Evolutionary conservation across 2,329 filamentous ascomycete genomes (phyloP).

Genomic region (Alternaria burnsii): DNA sequence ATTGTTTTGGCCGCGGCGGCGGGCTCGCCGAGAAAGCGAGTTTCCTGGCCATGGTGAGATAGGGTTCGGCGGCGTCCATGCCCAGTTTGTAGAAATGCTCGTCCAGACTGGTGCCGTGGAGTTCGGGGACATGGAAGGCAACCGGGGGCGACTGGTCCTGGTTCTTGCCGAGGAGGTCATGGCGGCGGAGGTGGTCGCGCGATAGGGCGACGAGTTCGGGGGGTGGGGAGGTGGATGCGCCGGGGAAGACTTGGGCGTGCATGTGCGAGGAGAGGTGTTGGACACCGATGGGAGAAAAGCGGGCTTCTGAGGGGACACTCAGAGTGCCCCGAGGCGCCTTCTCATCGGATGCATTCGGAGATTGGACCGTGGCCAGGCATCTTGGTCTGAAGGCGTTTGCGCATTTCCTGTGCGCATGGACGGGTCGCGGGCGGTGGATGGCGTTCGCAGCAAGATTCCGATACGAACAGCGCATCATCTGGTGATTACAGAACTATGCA

Average conservation of each 20-base stretch:
- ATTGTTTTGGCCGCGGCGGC: conserved; percentile 71
- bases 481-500: background rate
- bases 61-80: conserved; percentile 86
- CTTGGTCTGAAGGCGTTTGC: conserved; percentile 27
- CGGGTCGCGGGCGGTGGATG: conserved; percentile 28
- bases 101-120: conserved; percentile 84
- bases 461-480: conserved; percentile 45
- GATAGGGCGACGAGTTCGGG: conserved; percentile 80
- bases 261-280: conserved; percentile 90
- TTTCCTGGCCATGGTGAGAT: conserved; percentile 75
- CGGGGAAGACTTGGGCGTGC: conserved; percentile 81
- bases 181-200: conserved; percentile 80
- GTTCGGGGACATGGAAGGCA: conserved; percentile 81
- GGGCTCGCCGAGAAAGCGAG: conserved; percentile 69
- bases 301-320: conserved; percentile 61
- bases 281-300: conserved; percentile 92
- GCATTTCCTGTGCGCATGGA: conserved; percentile 19
- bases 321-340: conserved; percentile 20
- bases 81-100: conserved; percentile 94
- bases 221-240: conserved; percentile 63
- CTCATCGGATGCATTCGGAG: conserved; percentile 15
- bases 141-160: conserved; percentile 78
- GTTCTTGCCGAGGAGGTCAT: conserved; percentile 90
- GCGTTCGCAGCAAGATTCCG: conserved; percentile 30
- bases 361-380: conserved; percentile 38